Conservation (phyloP, 2,329 filamentous ascomycete species). For the Fusarium buharicum region DNA sequence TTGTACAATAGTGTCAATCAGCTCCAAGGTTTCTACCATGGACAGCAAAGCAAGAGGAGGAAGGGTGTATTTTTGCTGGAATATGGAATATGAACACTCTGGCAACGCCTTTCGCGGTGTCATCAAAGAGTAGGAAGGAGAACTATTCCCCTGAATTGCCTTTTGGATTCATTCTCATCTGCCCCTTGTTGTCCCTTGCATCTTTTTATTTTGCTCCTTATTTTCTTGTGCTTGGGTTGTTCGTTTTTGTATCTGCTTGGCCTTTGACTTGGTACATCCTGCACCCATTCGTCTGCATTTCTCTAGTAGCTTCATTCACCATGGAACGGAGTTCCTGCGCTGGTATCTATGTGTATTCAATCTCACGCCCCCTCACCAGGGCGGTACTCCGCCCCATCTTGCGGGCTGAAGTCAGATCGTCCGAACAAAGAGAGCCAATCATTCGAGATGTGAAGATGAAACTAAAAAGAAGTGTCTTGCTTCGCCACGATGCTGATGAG, state of each 20-base stretch:
- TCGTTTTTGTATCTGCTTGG: conserved; percentile 1
- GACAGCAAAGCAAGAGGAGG: conserved; percentile 8
- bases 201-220: not conserved
- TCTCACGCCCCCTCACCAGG: conserved; percentile 15
- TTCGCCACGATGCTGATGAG: conserved; percentile 23
- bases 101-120: conserved; percentile 18
- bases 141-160: conserved; percentile 6
- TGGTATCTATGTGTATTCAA: not conserved
- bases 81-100: conserved; percentile 32
- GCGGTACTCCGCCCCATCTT: conserved; percentile 25
- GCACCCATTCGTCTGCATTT: conserved; percentile 15
- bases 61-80: conserved; percentile 24
- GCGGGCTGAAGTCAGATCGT: conserved; percentile 17
- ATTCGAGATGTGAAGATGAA: not conserved
- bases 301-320: conserved; percentile 16
- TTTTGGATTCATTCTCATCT: conserved; percentile 13
- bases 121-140: conserved; percentile 25
- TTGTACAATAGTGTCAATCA: conserved; percentile 6
- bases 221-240: not conserved
- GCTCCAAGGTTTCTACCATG: not conserved
- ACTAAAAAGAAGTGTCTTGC: conserved; percentile 10
- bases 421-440: conserved; percentile 21
- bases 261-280: conserved; percentile 1
- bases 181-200: conserved; percentile 6
- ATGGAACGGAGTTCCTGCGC: conserved; percentile 26